Conservation (phyloP, 306 rosid species). For the Elaeagnus macrophylla region DNA sequence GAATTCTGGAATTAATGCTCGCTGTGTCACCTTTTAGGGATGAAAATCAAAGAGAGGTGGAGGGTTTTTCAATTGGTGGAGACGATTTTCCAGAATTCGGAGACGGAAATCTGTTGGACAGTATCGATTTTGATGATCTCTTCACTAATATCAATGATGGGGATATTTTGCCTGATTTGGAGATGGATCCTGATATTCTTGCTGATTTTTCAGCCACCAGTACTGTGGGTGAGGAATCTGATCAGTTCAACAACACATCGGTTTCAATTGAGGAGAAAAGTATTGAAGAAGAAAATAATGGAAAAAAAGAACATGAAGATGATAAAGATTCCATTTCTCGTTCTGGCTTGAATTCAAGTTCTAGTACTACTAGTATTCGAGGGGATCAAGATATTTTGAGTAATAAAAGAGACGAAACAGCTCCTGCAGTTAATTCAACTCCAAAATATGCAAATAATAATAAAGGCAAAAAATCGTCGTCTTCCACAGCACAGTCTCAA, state of each 20-base stretch:
- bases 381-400: slow-evolving; percentile 43
- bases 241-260: slow-evolving; percentile 36
- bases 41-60: slow-evolving; percentile 55
- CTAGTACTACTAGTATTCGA: slow-evolving; percentile 14
- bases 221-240: slow-evolving; percentile 40
- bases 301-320: slow-evolving; percentile 21
- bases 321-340: slow-evolving; percentile 39
- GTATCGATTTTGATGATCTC: slow-evolving; percentile 68
- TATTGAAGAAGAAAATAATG: background rate
- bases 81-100: slow-evolving; percentile 44
- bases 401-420: slow-evolving; percentile 28
- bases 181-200: slow-evolving; percentile 71
- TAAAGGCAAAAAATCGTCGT: slow-evolving; percentile 48
- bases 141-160: slow-evolving; percentile 51
- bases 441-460: slow-evolving; percentile 14
- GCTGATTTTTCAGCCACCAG: slow-evolving; percentile 44
- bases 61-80: slow-evolving; percentile 31
- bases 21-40: slow-evolving; percentile 61
- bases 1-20: slow-evolving; percentile 41
- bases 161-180: slow-evolving; percentile 73
- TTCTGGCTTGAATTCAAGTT: slow-evolving; percentile 8
- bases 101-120: slow-evolving; percentile 54
- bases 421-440: background rate
- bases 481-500: slow-evolving; percentile 35
- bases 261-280: slow-evolving; percentile 16